Base-by-base conservation (phyloP, 2,329 filamentous ascomycete genomes). In the Aspergillus bombycis region DNA sequence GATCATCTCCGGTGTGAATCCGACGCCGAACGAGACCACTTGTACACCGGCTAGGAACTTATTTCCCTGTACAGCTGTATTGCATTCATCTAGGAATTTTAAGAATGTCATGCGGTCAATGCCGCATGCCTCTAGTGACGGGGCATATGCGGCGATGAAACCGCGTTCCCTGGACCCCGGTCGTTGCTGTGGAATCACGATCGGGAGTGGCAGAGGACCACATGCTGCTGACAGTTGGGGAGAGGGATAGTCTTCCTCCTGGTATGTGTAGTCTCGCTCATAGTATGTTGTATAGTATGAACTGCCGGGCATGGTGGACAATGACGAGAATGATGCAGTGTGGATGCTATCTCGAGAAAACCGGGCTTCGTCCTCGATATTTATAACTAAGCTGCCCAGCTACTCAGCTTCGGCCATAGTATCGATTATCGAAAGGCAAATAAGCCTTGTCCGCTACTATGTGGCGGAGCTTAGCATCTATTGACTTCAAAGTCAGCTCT, bases 31-130 rank as follows among this genome's bases (percentile, higher is more conserved):
- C 4, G 77, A 78, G 2, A 77, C 76, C 1, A 79, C 56, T 60
- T 81, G 80, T 46, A 80, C 68, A 53, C 79, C 68, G 19, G 76
- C 66, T 28, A 80, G 65, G 62, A 67, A 77, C 4, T 73, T 74
- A 16, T 63, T 76, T 21, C 74, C 75, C 65, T 79, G 72, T 0
- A 77, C 72, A 1, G 79, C 77, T 55, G 77, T 75, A 19, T 73
- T 60, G 60, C 71, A 68, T 32, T 66, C 65, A 23, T 74, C 61
- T 23, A 76, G 62, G 57, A 77, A 77, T 6, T 63, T 56, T 8
- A 76, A 55, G 19, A 76, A 76, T 7, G 45, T 30, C 12, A 38
- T 32, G 8, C 45, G 53, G 12, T 53, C 34, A 8, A 62, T 62
- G n/a, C 34, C 55, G 21, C 34, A 62, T 8, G 30, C 16, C 4